Conservation (phyloP, 345 rosid species). For the Rhodomyrtus tomentosa region DNA sequence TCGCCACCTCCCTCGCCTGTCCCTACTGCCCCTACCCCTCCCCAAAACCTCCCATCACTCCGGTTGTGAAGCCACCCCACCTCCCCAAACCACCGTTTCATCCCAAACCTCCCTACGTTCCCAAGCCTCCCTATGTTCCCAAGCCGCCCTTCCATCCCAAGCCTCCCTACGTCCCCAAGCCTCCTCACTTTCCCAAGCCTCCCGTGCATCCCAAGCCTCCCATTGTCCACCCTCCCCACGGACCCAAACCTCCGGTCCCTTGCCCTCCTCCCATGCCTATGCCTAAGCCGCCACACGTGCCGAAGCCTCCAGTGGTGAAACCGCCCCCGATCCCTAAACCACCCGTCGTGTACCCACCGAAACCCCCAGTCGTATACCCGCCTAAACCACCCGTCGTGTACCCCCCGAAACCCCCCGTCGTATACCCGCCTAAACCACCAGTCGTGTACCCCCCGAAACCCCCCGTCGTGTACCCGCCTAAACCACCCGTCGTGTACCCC, state of each 20-base stretch:
- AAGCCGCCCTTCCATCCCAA: not conserved
- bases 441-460: not conserved
- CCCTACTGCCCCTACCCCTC: constrained; percentile 39
- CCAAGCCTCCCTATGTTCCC: constrained; percentile 9
- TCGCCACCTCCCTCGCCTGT: constrained; percentile 23
- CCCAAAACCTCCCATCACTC: constrained; percentile 15
- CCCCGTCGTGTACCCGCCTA: not conserved
- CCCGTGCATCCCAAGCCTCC: constrained; percentile 22
- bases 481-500: not conserved
- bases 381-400: constrained; percentile 4
- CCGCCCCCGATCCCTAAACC: constrained; percentile 1
- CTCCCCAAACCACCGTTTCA: not conserved
- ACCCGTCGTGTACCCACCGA: not conserved
- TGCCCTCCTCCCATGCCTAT: constrained; percentile 1
- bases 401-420: constrained; percentile 2
- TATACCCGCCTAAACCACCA: not conserved
- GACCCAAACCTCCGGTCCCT: constrained; percentile 7
- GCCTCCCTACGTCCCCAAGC: constrained; percentile 10
- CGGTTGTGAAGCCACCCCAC: not conserved
- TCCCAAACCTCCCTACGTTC: too few relatives aligned
- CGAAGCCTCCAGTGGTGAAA: not conserved
- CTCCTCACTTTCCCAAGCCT: constrained; percentile 15
- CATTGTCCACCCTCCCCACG: not conserved
- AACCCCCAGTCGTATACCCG: not conserved
- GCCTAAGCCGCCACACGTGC: not conserved